These are phyloP conservation scores for Pichia kluyveri DNA, from an alignment of 805 yeast species.

Conservation along the genomic window DNA sequence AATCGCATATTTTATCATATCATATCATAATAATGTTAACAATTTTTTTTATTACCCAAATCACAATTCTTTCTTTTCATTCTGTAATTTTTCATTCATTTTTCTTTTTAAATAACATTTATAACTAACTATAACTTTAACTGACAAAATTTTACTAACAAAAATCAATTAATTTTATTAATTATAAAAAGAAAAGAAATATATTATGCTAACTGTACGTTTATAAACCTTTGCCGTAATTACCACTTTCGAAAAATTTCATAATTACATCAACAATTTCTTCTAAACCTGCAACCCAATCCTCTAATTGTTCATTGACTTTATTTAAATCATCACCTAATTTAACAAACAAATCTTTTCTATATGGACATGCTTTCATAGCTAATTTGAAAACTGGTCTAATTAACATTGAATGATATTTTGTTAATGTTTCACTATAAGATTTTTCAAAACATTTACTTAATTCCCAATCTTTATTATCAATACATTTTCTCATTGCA, in stretches of 20 bases:
- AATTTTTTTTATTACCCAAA: not conserved
- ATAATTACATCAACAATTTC: constrained; percentile 62
- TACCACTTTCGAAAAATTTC: constrained; percentile 69
- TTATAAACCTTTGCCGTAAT: constrained; percentile 82
- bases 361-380: constrained; percentile 91
- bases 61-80: not conserved
- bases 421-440: constrained; percentile 70
- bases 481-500: constrained; percentile 75
- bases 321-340: constrained; percentile 67
- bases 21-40: no score
- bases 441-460: constrained; percentile 74
- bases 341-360: constrained; percentile 76
- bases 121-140: constrained; percentile 6
- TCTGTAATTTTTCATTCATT: not conserved
- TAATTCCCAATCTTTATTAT: constrained; percentile 55
- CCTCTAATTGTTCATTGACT: constrained; percentile 54
- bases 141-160: not conserved
- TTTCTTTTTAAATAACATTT: not conserved
- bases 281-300: constrained; percentile 74
- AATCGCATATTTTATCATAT: no score
- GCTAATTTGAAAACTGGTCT: constrained; percentile 88
- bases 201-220: no score
- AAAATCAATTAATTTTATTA: no score
- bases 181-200: no score
- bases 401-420: constrained; percentile 73